phyloP scores from a whole-genome alignment of 371 early-diverging fungal species.

The Capillidium rhysosporum region DNA sequence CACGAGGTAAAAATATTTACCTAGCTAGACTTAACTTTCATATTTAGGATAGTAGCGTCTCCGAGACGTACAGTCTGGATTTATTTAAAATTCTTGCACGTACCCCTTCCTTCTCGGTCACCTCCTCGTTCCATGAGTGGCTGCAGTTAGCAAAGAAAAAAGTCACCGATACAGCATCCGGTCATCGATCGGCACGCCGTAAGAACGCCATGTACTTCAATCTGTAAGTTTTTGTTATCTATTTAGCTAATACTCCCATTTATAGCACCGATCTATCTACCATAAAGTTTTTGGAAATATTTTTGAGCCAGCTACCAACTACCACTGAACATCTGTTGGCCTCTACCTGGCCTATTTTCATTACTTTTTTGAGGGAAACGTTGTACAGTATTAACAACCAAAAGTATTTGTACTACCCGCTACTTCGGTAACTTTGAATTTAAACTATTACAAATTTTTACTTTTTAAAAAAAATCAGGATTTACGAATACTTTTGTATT shows the following conservation, averaged over 20 bases:
- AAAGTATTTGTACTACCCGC: slow-evolving; percentile 2
- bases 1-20: neutral
- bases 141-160: neutral
- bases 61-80: neutral
- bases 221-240: neutral
- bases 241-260: neutral
- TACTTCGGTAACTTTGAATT: neutral
- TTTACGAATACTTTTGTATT: neutral
- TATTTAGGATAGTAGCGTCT: neutral
- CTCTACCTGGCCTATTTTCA: neutral
- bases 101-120: neutral
- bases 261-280: neutral
- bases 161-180: neutral
- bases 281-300: neutral
- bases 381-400: neutral
- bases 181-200: neutral
- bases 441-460: neutral
- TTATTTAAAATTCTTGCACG: neutral
- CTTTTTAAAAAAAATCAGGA: neutral
- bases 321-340: neutral
- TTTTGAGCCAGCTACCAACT: neutral
- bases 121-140: slow-evolving; percentile 2
- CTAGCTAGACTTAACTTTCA: no score
- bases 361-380: slow-evolving; percentile 2
- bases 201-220: no score